A percentile compares a stretch with the other conserved stretches of the same genome.
Evolutionary conservation across 768 basidiomycete species (phyloP).

Genomic region (Russula vinacea): DNA sequence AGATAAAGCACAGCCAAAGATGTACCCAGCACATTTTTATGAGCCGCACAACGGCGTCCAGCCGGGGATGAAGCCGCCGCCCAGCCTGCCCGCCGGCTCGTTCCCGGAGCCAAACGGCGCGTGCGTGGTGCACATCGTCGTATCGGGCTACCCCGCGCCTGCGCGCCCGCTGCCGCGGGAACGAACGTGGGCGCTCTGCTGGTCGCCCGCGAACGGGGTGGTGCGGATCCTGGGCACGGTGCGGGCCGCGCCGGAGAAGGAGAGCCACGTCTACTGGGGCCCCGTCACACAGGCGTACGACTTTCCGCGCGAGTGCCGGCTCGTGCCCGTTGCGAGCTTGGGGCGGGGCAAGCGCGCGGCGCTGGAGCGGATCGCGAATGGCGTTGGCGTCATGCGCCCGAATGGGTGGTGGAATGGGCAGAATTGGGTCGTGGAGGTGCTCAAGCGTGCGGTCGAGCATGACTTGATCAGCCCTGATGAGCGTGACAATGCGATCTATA

Average conservation of each 20-base stretch:
- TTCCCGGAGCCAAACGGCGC: conserved; percentile 28
- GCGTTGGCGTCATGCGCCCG: conserved; percentile 29
- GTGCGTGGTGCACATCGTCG: conserved; percentile 27
- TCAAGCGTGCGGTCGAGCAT: conserved; percentile 27
- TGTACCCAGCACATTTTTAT: conserved; percentile 28
- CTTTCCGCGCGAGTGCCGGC: conserved; percentile 13
- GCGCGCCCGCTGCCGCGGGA: conserved; percentile 25
- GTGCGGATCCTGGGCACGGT: conserved; percentile 16
- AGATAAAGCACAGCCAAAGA: neutral
- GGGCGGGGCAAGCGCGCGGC: conserved; percentile 20
- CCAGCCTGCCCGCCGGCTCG: conserved; percentile 16
- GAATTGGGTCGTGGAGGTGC: conserved; percentile 31
- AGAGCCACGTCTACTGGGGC: conserved; percentile 26
- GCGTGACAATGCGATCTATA: conserved; percentile 27
- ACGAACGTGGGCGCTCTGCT: conserved; percentile 28
- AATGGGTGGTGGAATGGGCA: conserved; percentile 31
- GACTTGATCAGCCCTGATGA: conserved; percentile 27
- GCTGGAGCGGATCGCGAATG: conserved; percentile 26
- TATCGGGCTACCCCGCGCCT: conserved; percentile 24
- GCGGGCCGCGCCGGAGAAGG: conserved; percentile 25
- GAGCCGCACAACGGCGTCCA: conserved; percentile 28
- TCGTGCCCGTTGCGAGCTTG: conserved; percentile 25
- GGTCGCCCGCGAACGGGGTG: conserved; percentile 20
- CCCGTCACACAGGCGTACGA: conserved; percentile 25
- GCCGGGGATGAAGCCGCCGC: conserved; percentile 28